Evolutionary conservation across 805 yeast species (phyloP), one percentile per base, ranked within the genome.

Genomic region (Dipodascus albidus): DNA sequence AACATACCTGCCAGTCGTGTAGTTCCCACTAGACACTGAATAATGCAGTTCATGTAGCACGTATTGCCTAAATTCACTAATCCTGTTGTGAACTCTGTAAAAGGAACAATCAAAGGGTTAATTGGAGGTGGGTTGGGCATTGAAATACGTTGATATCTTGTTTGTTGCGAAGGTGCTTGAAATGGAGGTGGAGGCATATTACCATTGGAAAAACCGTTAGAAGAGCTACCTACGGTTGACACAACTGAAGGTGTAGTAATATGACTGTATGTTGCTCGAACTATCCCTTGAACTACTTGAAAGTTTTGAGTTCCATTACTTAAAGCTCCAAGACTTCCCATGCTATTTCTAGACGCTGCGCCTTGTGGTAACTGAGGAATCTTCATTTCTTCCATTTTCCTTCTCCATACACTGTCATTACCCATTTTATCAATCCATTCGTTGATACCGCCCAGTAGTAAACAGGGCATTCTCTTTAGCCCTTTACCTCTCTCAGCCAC

Each of bases 31-130:
- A 91, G 65, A 66, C 96, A 87, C 68, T 90, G 98, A n/a, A 90
- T 67, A 2, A 85, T 75, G 59, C 96, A 85, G 68, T 90, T 90
- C 89, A 90, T 85, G 67, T 90, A 90, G 66, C 97, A 90, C 0
- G 96, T 85, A 62, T 91, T 91, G 1, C 96, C 96, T 57, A 90
- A 71, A 64, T 90, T 90, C 14, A 75, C 72, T 3, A 90, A 71
- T 0, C 98, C 97, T 0, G 89, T 81, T 19, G 80, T 71, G 51
- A 81, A 75, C 54, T 72, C 68, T 23, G 67, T 51, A 14, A 38
- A 38, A 11, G 33, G 33, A 6, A 27, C 33, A 6, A 27, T 11
- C 6, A 11, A 27, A 11, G 33, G 11, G 17, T 38, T 14, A 4
- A n/a, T 14, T 4, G 44, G 15, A 38, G 44, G 44, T 14, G 15